phyloP scores from a whole-genome alignment of 306 rosid species.

The Quercus suber region DNA sequence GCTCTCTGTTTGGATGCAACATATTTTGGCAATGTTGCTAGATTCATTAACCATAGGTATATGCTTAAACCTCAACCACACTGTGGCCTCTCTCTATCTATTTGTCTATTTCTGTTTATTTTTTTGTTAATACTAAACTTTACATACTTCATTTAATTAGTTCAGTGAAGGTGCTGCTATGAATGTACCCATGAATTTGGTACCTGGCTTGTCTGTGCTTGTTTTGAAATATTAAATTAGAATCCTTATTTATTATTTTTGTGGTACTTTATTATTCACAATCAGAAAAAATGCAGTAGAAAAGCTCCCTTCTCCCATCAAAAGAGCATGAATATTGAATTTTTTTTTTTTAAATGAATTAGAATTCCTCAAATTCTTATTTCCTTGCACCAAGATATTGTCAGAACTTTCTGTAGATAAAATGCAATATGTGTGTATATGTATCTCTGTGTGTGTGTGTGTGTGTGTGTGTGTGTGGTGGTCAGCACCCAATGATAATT shows the following conservation, averaged over 20 bases:
- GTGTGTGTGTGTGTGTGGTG: no score
- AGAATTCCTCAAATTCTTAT: neutral
- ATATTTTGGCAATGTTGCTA: conserved; percentile 78
- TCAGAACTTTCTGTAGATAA: neutral
- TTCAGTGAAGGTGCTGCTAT: neutral
- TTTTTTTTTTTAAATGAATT: neutral
- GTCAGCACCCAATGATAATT: neutral
- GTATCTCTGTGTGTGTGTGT: no score
- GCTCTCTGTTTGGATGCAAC: conserved; percentile 89
- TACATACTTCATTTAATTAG: neutral
- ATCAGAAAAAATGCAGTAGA: neutral
- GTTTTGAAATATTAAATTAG: neutral
- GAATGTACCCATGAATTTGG: neutral
- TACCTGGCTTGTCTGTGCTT: neutral
- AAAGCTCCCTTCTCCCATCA: neutral
- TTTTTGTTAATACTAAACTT: neutral
- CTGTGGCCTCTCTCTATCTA: neutral
- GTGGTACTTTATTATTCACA: neutral
- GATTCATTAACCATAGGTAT: conserved; percentile 95
- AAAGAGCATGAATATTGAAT: neutral
- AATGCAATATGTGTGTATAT: neutral
- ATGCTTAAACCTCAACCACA: conserved; percentile 6
- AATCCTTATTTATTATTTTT: neutral
- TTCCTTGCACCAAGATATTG: neutral
- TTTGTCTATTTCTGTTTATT: neutral